These are phyloP conservation scores for Candida mattraensis DNA, from an alignment of 805 yeast genomes.

Conservation along the genomic window DNA sequence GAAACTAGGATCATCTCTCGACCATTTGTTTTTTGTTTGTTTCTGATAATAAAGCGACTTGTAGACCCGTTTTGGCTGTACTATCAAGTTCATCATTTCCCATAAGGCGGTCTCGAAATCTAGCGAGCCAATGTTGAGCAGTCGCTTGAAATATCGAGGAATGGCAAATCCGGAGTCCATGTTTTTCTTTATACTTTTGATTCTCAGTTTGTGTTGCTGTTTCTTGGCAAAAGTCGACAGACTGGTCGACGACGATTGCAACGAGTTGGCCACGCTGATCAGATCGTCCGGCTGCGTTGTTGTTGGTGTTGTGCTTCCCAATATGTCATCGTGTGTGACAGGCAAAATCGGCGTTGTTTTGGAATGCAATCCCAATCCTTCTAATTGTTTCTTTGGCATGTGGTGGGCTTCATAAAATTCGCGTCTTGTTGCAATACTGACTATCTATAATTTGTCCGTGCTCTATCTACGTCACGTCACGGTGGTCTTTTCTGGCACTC, in stretches of 20 bases:
- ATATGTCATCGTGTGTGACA: constrained; percentile 23
- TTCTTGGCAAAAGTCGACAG: constrained; percentile 27
- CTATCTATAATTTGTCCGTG: neutral
- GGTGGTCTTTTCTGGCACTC: too few species aligned
- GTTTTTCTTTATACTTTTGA: constrained; percentile 20
- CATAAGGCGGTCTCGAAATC: constrained; percentile 92
- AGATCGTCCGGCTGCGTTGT: constrained; percentile 21
- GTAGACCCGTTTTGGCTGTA: constrained; percentile 80
- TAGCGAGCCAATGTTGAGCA: constrained; percentile 72
- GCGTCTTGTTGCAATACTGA: constrained; percentile 6
- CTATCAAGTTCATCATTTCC: constrained; percentile 77
- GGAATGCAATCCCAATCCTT: constrained; percentile 21
- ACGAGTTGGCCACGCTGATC: constrained; percentile 26
- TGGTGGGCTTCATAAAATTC: neutral
- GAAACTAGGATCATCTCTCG: constrained; percentile 92
- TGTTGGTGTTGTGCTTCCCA: constrained; percentile 8
- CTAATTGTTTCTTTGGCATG: constrained; percentile 24
- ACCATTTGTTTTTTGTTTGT: constrained; percentile 76
- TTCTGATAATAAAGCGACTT: constrained; percentile 78
- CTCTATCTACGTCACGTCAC: too few species aligned
- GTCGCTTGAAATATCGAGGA: constrained; percentile 39
- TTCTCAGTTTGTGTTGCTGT: constrained; percentile 25
- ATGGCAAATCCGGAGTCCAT: constrained; percentile 20
- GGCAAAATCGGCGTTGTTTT: constrained; percentile 21
- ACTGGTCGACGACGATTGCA: constrained; percentile 28